Conservation (phyloP, 2,329 filamentous ascomycete species). For the Cladosporium sp. region DNA sequence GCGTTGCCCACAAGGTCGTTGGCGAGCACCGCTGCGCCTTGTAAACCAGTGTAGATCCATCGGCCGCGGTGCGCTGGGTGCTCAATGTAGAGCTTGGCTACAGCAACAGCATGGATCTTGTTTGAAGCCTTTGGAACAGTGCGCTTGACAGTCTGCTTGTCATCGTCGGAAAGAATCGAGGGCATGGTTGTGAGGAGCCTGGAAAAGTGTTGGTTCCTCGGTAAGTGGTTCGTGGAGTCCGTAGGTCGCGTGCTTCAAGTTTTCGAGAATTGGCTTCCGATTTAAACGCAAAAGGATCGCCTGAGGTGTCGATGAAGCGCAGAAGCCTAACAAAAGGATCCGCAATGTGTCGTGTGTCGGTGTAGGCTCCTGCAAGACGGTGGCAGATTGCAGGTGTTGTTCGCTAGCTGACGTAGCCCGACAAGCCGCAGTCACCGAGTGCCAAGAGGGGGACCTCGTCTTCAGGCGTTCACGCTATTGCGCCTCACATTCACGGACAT, state of each 20-base stretch:
- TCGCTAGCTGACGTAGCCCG: not conserved
- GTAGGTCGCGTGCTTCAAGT: slow-evolving; percentile 2
- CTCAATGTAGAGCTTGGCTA: slow-evolving; percentile 88
- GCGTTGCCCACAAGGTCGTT: slow-evolving; percentile 94
- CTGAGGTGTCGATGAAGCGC: not conserved
- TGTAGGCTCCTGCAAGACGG: not conserved
- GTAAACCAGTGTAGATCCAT: slow-evolving; percentile 94
- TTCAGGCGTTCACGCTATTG: not conserved
- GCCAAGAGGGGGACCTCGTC: not conserved
- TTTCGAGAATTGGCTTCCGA: not conserved
- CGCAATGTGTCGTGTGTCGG: not conserved
- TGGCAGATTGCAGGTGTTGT: not conserved
- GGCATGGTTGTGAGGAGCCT: slow-evolving; percentile 39
- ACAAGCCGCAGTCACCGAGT: not conserved
- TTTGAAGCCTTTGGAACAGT: slow-evolving; percentile 89
- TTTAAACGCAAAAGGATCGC: not conserved
- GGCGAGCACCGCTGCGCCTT: slow-evolving; percentile 84
- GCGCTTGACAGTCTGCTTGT: slow-evolving; percentile 95
- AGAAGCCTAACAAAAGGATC: slow-evolving; percentile 9
- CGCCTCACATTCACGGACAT: not conserved
- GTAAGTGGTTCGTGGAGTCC: not conserved
- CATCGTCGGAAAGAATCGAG: slow-evolving; percentile 77
- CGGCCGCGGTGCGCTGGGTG: slow-evolving; percentile 71
- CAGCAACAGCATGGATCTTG: slow-evolving; percentile 95
- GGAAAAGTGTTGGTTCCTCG: not conserved